phyloP scores from a whole-genome alignment of 495 filamentous ascomycete species.

The Terfezia claveryi region DNA sequence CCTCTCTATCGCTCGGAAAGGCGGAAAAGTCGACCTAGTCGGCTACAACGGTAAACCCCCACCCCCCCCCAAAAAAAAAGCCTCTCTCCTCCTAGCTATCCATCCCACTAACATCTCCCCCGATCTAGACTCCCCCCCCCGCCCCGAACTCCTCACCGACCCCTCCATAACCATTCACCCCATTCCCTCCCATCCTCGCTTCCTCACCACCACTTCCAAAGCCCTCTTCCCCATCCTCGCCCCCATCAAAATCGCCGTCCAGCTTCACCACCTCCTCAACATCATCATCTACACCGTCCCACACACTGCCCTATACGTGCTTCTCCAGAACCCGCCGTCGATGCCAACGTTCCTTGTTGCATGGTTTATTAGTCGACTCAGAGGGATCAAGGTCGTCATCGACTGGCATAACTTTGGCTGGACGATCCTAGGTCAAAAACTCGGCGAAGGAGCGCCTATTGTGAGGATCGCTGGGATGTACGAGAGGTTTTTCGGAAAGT shows the following conservation, averaged over 20 bases:
- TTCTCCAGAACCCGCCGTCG: conserved; percentile 64
- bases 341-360: conserved; percentile 74
- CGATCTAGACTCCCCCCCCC: conserved; percentile 26
- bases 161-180: conserved; percentile 44
- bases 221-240: conserved; percentile 58
- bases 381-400: conserved; percentile 62
- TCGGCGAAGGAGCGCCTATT: conserved; percentile 41
- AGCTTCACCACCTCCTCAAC: conserved; percentile 43
- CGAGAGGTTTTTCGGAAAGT: conserved; percentile 44
- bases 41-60: conserved; percentile 50
- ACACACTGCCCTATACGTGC: conserved; percentile 26
- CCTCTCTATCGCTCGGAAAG: conserved; percentile 68
- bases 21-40: conserved; percentile 60
- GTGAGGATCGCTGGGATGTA: conserved; percentile 55
- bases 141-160: conserved; percentile 49
- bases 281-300: conserved; percentile 51
- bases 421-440: conserved; percentile 57
- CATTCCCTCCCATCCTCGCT: conserved; percentile 36
- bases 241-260: conserved; percentile 71
- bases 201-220: conserved; percentile 43
- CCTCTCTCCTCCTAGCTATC: not conserved
- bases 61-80: not conserved
- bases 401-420: conserved; percentile 99
- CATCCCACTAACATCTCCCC: not conserved
- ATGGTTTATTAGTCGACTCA: conserved; percentile 46